These are phyloP conservation scores for Nissolia schottii DNA, from an alignment of 306 rosid species.

Conservation along the genomic window DNA sequence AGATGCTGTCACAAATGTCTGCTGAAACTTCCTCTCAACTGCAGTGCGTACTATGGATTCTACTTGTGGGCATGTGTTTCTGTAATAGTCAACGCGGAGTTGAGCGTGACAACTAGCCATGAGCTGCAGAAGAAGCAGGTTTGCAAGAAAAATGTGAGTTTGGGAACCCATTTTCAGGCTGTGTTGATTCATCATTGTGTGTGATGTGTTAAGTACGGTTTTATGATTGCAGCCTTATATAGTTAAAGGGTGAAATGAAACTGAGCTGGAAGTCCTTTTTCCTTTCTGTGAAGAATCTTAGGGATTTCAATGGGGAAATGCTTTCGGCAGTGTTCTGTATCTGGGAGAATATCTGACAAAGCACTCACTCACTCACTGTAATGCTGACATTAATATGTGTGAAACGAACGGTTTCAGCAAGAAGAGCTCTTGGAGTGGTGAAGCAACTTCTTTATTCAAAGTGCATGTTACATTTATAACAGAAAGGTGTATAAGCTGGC, in stretches of 20 bases:
- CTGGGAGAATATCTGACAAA: slow-evolving; percentile 30
- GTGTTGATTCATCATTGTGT: neutral
- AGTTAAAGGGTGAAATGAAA: neutral
- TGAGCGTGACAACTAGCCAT: slow-evolving; percentile 27
- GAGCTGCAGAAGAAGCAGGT: slow-evolving; percentile 33
- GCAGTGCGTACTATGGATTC: slow-evolving; percentile 63
- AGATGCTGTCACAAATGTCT: slow-evolving; percentile 72
- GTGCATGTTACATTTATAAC: slow-evolving; percentile 7
- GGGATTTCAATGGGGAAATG: slow-evolving; percentile 5
- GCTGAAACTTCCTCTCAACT: slow-evolving; percentile 53
- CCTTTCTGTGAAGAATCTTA: neutral
- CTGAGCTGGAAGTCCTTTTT: neutral
- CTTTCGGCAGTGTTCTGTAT: slow-evolving; percentile 8
- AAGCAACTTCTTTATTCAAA: neutral
- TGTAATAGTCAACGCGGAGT: slow-evolving; percentile 49
- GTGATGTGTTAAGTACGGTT: neutral
- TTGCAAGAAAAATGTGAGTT: slow-evolving; percentile 16
- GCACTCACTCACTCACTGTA: slow-evolving; percentile 25
- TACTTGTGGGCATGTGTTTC: slow-evolving; percentile 62
- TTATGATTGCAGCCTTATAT: slow-evolving; percentile 24
- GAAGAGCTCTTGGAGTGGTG: slow-evolving; percentile 27
- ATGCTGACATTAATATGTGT: slow-evolving; percentile 5
- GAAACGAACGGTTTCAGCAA: slow-evolving; percentile 10
- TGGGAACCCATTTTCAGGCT: slow-evolving; percentile 31
- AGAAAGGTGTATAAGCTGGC: neutral